A percentile compares a stretch with the other conserved stretches of the same genome.
Evolutionary conservation across 2,329 filamentous ascomycete genomes (phyloP).

Genomic region (Catunica adiposa): DNA sequence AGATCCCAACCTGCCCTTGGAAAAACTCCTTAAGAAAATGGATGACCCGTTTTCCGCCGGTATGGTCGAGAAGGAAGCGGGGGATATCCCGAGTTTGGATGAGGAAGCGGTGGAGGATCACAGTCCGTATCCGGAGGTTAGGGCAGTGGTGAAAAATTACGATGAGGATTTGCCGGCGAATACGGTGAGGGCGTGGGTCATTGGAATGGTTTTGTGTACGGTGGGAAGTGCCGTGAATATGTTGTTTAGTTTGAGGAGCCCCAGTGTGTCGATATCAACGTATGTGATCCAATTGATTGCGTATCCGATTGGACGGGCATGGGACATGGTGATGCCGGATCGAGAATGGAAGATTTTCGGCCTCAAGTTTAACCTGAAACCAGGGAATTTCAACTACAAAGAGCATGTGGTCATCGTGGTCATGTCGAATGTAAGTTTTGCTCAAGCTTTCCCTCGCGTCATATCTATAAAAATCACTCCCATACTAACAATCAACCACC

Average conservation of each 20-base stretch:
- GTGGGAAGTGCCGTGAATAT: conserved; percentile 45
- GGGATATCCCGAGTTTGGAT: conserved; percentile 28
- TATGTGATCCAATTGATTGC: conserved; percentile 47
- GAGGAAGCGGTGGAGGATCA: conserved; percentile 45
- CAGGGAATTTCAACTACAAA: conserved; percentile 44
- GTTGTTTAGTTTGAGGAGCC: conserved; percentile 43
- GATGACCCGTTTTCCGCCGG: conserved; percentile 23
- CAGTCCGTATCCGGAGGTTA: conserved; percentile 51
- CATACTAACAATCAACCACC: conserved; percentile 15
- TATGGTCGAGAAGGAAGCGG: conserved; percentile 33
- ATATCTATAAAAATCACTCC: not conserved
- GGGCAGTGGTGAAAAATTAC: conserved; percentile 46
- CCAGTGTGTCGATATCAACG: conserved; percentile 41
- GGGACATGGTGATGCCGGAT: conserved; percentile 39
- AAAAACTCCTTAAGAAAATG: conserved; percentile 30
- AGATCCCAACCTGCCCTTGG: conserved; percentile 51
- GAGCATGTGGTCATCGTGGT: conserved; percentile 45
- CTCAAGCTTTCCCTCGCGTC: not conserved
- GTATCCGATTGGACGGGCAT: conserved; percentile 39
- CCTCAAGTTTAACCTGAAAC: conserved; percentile 37
- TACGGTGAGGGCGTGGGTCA: conserved; percentile 47
- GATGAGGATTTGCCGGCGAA: conserved; percentile 49
- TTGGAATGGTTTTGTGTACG: conserved; percentile 44
- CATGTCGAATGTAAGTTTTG: conserved; percentile 43
- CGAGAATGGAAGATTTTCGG: conserved; percentile 34